Conservation (phyloP, 2,329 filamentous ascomycete species). For the Coniochaeta ligniaria region DNA sequence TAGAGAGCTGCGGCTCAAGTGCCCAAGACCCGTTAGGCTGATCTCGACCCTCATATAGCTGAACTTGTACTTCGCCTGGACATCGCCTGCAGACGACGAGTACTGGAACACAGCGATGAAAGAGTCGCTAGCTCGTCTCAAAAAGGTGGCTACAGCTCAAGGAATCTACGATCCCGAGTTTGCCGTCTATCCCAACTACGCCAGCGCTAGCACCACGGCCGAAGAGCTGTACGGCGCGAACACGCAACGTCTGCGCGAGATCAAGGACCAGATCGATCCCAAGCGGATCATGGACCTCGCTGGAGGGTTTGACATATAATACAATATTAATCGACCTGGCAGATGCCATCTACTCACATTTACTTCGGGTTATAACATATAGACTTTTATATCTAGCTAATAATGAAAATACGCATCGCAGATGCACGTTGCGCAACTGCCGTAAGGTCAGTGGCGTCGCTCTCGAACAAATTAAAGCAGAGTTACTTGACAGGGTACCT, state of each 20-base stretch:
- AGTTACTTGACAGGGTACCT: too few relatives aligned
- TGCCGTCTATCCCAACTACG: slow-evolving; percentile 19
- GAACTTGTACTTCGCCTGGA: slow-evolving; percentile 21
- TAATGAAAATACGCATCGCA: too few relatives aligned
- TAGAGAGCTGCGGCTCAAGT: background rate
- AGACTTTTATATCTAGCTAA: too few relatives aligned
- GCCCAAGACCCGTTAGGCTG: background rate
- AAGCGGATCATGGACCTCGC: slow-evolving; percentile 18
- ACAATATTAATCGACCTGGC: background rate
- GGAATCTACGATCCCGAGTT: slow-evolving; percentile 16
- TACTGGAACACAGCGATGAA: slow-evolving; percentile 18
- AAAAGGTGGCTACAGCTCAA: slow-evolving; percentile 17
- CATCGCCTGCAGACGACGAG: slow-evolving; percentile 12
- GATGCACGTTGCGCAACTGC: too few relatives aligned
- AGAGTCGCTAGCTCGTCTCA: slow-evolving; percentile 14
- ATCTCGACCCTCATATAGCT: slow-evolving; percentile 9
- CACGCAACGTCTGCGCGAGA: slow-evolving; percentile 10
- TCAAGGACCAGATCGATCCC: slow-evolving; percentile 14
- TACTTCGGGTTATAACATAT: too few relatives aligned
- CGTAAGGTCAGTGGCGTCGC: too few relatives aligned
- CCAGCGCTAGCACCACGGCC: slow-evolving; percentile 10
- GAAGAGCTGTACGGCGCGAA: slow-evolving; percentile 15
- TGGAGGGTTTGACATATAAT: slow-evolving; percentile 13
- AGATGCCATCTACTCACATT: too few relatives aligned
- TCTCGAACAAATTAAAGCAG: too few relatives aligned